These are phyloP conservation scores for Cucumis sativus DNA, from an alignment of 306 rosid genomes.

Conservation along the genomic window Cucumber_9930_V3 NC_026655.2:3731501-3732000, in stretches of 20 bases:
- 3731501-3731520: too few relatives aligned
- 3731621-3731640: neutral
- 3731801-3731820: neutral
- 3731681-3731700: neutral
- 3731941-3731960: neutral
- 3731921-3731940: constrained; percentile 1
- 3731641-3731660: too few relatives aligned
- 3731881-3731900: neutral
- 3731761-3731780: neutral
- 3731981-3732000: neutral
- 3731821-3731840: neutral
- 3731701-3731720: neutral
- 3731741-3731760: neutral
- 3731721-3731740: neutral
- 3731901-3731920: neutral
- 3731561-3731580: too few relatives aligned
- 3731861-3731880: neutral
- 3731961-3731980: neutral
- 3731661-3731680: too few relatives aligned
- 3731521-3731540: too few relatives aligned
- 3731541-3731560: too few relatives aligned
- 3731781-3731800: neutral
- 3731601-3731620: neutral
- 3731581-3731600: neutral
- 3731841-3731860: neutral